These are phyloP conservation scores for Lunularia cruciata DNA, from an alignment of 225 moss, liverwort and hornwort species.

Conservation along the genomic window DNA sequence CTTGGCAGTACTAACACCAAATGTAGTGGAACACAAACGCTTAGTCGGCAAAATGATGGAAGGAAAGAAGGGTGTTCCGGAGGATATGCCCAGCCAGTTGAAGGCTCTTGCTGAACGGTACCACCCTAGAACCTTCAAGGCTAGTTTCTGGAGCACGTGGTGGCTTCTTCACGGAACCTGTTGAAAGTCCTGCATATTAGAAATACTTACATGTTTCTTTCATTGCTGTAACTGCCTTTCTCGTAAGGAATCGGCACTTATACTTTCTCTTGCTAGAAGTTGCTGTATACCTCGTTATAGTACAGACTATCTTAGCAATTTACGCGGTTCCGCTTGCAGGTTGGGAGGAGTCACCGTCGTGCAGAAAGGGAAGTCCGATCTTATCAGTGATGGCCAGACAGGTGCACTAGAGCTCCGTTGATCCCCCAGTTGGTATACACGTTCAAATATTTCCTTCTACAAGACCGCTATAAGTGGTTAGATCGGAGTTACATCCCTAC, in stretches of 20 bases:
- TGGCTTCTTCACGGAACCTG: no score
- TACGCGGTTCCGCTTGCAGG: slow-evolving; percentile 39
- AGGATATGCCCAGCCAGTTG: slow-evolving; percentile 71
- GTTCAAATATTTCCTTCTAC: no score
- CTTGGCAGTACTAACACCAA: slow-evolving; percentile 83
- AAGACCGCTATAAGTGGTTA: no score
- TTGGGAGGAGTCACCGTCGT: slow-evolving; percentile 94
- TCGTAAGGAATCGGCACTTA: no score
- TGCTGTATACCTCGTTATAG: no score
- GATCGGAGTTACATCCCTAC: no score
- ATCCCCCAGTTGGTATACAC: no score
- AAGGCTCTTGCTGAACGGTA: slow-evolving; percentile 82
- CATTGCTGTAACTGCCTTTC: no score
- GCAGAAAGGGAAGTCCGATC: slow-evolving; percentile 87
- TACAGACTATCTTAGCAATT: not conserved
- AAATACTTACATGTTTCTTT: not conserved
- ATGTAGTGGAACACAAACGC: slow-evolving; percentile 85
- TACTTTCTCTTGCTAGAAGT: no score
- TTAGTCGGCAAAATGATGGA: slow-evolving; percentile 70
- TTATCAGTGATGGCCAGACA: slow-evolving; percentile 86
- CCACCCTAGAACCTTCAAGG: not conserved
- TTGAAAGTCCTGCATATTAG: not conserved
- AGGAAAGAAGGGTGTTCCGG: slow-evolving; percentile 38
- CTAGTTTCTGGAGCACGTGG: not conserved
- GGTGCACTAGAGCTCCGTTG: slow-evolving; percentile 35